Evolutionary conservation across 2,329 filamentous ascomycete species (phyloP), one percentile per base, ranked within the genome.

Genomic region (Aspergillus nomiae): DNA sequence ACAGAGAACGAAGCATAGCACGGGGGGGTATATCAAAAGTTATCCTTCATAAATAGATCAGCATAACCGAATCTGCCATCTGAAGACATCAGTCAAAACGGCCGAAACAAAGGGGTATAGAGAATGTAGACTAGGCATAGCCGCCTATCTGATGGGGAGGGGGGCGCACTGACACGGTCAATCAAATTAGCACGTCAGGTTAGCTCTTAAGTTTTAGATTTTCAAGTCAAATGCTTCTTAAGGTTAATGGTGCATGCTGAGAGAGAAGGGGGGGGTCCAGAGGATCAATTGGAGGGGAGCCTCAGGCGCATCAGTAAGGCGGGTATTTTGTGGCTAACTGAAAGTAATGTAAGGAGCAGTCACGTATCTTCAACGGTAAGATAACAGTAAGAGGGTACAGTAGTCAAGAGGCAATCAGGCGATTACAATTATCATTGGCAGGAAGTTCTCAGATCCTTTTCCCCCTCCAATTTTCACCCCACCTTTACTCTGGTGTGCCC

Each of bases 261-360:
- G 19, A 26, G 28, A 34, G 30, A 28, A 54, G 21, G 7, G 10
- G 10, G 19, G 21, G 21, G 21, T 24, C 21, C 30, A n/a, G 12
- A 45, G 38, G 43, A 28, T 48, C 45, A 26, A 54, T 34, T 54
- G 48, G 48, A 51, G 48, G 26, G 48, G 26, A 51, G 48, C 48
- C 28, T 30, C 24, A 51, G 45, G 45, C 45, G 43, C 48, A 34
- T 53, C 16, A 9, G 50, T 53, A 54, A 54, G 51, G 51, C 28
- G 51, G 51, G 48, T 51, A 30, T 30, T 26, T 36, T 54, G n/a
- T 54, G 50, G 50, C 30, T n/a, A n/a, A 48, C 21, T 51, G 26
- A 51, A 21, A 14, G n/a, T 36, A 34, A 54, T 21, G 51, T 54
- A 54, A 54, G 51, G 51, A 54, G 51, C 19, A 54, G 51, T 54